Evolutionary conservation across 169 alveolate genomes (phyloP).

Genomic region (Plasmodium vivax): DNA sequence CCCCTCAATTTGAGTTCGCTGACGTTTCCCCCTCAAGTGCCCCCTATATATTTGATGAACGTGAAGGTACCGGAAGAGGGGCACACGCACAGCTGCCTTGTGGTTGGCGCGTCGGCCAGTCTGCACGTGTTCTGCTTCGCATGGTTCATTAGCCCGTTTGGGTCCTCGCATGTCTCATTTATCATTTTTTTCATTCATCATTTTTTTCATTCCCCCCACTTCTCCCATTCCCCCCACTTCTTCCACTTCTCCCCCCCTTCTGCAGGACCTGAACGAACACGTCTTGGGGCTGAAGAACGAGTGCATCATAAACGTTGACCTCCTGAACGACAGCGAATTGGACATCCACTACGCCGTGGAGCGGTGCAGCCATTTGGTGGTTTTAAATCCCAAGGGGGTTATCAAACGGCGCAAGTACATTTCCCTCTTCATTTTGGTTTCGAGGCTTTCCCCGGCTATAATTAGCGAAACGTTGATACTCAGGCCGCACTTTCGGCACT

Average conservation of each 20-base stretch:
- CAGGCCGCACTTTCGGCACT: constrained; percentile 48
- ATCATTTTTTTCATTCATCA: background rate
- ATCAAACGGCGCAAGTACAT: constrained; percentile 47
- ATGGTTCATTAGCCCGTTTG: background rate
- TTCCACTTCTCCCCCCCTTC: background rate
- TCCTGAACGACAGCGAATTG: constrained; percentile 69
- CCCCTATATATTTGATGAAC: constrained; percentile 62
- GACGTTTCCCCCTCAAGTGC: constrained; percentile 48
- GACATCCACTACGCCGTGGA: constrained; percentile 66
- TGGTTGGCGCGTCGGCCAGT: background rate
- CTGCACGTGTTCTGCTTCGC: background rate
- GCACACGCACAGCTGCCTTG: background rate
- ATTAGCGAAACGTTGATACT: constrained; percentile 53
- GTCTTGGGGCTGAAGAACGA: constrained; percentile 51
- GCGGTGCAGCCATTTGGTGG: constrained; percentile 25
- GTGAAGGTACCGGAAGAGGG: constrained; percentile 33
- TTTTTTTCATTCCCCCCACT: background rate
- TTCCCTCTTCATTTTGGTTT: constrained; percentile 54
- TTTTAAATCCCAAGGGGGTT: constrained; percentile 69
- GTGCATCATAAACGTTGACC: constrained; percentile 68
- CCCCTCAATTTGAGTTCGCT: constrained; percentile 43
- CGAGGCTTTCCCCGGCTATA: constrained; percentile 44
- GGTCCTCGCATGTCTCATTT: background rate
- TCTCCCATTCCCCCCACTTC: too few relatives aligned
- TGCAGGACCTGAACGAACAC: constrained; percentile 41